Percentiles rank a stretch among this genome's conserved stretches.
Evolutionary conservation across 2,329 filamentous ascomycete species (phyloP).

Genomic region (Aureobasidium sp.): DNA sequence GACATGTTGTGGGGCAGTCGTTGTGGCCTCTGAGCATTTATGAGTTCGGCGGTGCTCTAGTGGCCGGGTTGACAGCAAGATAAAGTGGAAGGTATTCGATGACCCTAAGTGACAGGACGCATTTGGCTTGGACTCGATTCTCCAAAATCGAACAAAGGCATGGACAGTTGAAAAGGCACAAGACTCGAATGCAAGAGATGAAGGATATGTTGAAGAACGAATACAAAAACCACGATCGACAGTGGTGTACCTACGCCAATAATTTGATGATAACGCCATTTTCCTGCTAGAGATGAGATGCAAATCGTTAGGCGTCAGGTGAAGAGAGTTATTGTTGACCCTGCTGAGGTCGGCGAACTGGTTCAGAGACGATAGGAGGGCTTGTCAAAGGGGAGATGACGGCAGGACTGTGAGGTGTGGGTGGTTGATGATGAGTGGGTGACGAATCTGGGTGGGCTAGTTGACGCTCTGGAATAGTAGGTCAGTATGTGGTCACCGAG

Average conservation of each 20-base stretch:
- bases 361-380: neutral
- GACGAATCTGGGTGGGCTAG: neutral
- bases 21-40: neutral
- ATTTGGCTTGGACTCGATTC: neutral
- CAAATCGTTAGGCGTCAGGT: neutral
- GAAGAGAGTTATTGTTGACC: neutral
- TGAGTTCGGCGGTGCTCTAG: no score
- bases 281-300: neutral
- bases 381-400: conserved; percentile 1
- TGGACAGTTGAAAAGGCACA: no score
- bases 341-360: neutral
- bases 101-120: neutral
- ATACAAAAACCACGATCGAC: neutral
- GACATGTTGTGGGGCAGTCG: neutral
- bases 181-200: no score
- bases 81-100: neutral
- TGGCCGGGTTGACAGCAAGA: neutral
- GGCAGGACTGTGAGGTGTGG: conserved; percentile 8
- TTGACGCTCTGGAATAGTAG: neutral
- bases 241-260: neutral
- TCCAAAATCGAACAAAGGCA: neutral
- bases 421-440: neutral
- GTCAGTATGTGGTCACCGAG: neutral
- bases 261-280: neutral
- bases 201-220: neutral